Conservation (phyloP, 2,329 filamentous ascomycete species). For the Coniochaeta ligniaria region DNA sequence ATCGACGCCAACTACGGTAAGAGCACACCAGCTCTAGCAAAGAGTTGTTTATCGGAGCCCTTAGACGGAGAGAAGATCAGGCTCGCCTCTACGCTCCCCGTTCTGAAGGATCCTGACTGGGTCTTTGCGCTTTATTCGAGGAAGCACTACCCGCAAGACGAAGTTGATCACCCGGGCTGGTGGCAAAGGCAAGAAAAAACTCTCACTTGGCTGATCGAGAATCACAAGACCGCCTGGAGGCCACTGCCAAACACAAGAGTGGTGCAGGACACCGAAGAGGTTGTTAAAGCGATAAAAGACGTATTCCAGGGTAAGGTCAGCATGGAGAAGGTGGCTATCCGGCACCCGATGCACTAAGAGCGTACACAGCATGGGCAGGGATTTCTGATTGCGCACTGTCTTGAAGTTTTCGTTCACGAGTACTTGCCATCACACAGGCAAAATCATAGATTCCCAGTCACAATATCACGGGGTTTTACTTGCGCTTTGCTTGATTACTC, state of each 20-base stretch:
- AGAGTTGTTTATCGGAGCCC: not conserved
- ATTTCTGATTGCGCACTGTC: no score
- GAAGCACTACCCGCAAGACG: not conserved
- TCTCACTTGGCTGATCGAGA: conserved; percentile 4
- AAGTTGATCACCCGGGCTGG: conserved; percentile 4
- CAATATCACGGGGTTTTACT: no score
- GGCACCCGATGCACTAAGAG: conserved; percentile 10
- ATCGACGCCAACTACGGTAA: not conserved
- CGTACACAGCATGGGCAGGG: not conserved
- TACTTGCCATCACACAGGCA: no score
- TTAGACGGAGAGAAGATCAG: not conserved
- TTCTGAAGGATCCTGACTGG: conserved; percentile 6
- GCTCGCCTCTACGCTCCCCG: conserved; percentile 5
- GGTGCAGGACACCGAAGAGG: conserved; percentile 1
- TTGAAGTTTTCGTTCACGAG: no score
- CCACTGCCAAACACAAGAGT: conserved; percentile 1
- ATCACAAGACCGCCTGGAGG: conserved; percentile 5
- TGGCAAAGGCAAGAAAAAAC: conserved; percentile 5
- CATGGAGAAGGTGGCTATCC: conserved; percentile 6
- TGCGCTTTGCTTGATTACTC: no score
- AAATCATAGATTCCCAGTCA: no score
- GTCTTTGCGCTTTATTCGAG: conserved; percentile 6
- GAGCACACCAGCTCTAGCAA: conserved; percentile 4
- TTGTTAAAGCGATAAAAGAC: conserved; percentile 1
- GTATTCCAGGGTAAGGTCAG: conserved; percentile 3